These are phyloP conservation scores for Talaromyces wortmannii DNA, from an alignment of 495 filamentous ascomycete genomes.

Conservation along the genomic window DNA sequence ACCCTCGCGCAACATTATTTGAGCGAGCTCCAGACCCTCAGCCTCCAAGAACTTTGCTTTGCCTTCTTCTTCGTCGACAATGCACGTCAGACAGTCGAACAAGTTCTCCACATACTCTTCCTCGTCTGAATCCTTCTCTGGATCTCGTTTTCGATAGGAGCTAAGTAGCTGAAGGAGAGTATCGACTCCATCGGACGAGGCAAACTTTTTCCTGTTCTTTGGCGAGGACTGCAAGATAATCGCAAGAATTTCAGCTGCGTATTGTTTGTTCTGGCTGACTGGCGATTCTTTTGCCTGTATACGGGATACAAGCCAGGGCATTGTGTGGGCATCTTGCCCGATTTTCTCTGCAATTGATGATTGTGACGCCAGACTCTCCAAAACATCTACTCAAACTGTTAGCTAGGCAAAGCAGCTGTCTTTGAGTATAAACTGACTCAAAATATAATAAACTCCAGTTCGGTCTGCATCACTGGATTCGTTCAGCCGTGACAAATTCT, in stretches of 20 bases:
- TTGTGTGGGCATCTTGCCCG: slow-evolving; percentile 54
- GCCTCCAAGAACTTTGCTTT: slow-evolving; percentile 81
- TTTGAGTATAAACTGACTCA: slow-evolving; percentile 36
- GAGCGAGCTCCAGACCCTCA: slow-evolving; percentile 84
- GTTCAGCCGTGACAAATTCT: slow-evolving; percentile 77
- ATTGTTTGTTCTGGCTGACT: slow-evolving; percentile 87
- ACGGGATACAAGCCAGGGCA: slow-evolving; percentile 72
- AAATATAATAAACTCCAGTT: slow-evolving; percentile 77
- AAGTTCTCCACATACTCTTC: slow-evolving; percentile 93
- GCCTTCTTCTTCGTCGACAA: slow-evolving; percentile 68
- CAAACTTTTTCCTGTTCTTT: slow-evolving; percentile 57
- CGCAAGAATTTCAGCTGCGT: slow-evolving; percentile 84
- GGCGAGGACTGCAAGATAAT: slow-evolving; percentile 71
- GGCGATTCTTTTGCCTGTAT: slow-evolving; percentile 55
- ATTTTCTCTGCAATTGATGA: slow-evolving; percentile 60
- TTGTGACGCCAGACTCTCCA: slow-evolving; percentile 82
- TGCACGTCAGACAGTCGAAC: slow-evolving; percentile 75
- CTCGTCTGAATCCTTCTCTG: slow-evolving; percentile 77
- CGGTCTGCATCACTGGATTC: slow-evolving; percentile 74
- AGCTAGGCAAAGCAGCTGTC: neutral
- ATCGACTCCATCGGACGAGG: slow-evolving; percentile 67
- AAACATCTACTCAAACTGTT: slow-evolving; percentile 39
- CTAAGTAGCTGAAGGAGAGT: slow-evolving; percentile 74
- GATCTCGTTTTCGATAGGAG: slow-evolving; percentile 85
- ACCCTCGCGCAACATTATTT: slow-evolving; percentile 82